A percentile compares a stretch with the other conserved stretches of the same genome.
Conservation (phyloP, 1,284 basidiomycete species). For the Sphagnurus paluster region DNA sequence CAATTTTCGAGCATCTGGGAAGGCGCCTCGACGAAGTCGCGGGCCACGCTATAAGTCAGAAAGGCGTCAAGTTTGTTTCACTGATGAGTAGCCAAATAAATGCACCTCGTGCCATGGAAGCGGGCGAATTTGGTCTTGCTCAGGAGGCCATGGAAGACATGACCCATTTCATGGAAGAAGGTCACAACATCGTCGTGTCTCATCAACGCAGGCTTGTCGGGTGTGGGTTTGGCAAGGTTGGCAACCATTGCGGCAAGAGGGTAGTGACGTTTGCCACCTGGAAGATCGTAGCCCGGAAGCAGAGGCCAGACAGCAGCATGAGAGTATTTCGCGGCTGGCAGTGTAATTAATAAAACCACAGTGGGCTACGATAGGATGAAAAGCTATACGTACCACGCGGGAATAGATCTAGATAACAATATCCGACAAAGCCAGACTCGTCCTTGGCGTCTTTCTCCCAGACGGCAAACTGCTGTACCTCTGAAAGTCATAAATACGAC, state of each 20-base stretch:
- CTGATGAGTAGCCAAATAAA: background rate
- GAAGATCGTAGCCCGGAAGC: constrained; percentile 56
- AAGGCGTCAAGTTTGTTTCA: background rate
- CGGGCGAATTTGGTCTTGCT: constrained; percentile 70
- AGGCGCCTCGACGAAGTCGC: constrained; percentile 87
- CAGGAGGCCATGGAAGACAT: constrained; percentile 82
- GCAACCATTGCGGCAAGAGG: constrained; percentile 84
- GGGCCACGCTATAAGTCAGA: constrained; percentile 50
- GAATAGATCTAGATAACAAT: constrained; percentile 86
- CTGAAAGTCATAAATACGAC: constrained; percentile 32
- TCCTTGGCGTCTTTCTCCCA: constrained; percentile 78
- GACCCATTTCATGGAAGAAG: constrained; percentile 85
- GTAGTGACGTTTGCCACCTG: constrained; percentile 64
- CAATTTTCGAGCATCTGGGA: constrained; percentile 92
- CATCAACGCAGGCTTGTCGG: constrained; percentile 81
- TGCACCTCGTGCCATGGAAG: constrained; percentile 76
- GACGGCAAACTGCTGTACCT: constrained; percentile 78
- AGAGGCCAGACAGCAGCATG: constrained; percentile 87
- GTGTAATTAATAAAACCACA: background rate
- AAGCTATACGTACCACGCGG: constrained; percentile 59
- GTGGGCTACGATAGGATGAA: background rate
- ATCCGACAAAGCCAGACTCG: constrained; percentile 71
- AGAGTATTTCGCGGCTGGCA: constrained; percentile 71
- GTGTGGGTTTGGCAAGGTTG: constrained; percentile 82
- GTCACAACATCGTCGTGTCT: constrained; percentile 79